Percentiles rank a stretch among this genome's conserved stretches.
phyloP scores from a whole-genome alignment of 1,139 yeast species.

The Pichia sp. region DNA sequence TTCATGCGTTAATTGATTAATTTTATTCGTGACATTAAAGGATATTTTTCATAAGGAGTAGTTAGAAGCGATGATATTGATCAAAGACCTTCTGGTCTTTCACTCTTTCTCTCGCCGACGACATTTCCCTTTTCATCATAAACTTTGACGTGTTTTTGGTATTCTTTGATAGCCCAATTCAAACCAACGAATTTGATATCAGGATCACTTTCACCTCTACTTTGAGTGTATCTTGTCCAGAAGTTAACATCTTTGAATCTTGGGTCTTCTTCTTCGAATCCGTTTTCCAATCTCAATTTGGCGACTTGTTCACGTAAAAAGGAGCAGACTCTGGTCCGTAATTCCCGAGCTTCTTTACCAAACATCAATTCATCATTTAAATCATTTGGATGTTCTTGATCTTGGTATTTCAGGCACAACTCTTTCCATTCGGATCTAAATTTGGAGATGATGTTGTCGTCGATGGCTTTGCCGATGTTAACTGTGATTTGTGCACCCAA shows the following conservation, averaged over 20 bases:
- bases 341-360: conserved; percentile 59
- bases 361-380: conserved; percentile 58
- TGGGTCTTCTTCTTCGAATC: conserved; percentile 56
- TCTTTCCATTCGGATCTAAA: conserved; percentile 70
- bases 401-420: conserved; percentile 51
- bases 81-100: conserved; percentile 19
- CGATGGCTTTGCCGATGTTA: conserved; percentile 69
- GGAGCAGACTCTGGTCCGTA: conserved; percentile 72
- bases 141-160: conserved; percentile 52
- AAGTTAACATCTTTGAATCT: conserved; percentile 65
- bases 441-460: conserved; percentile 54
- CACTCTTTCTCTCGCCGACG: conserved; percentile 20
- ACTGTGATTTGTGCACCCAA: conserved; percentile 68
- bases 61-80: neutral
- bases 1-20: too few species aligned
- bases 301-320: conserved; percentile 65
- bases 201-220: conserved; percentile 68
- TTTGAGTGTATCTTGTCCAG: conserved; percentile 65
- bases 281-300: conserved; percentile 51
- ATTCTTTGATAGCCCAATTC: conserved; percentile 76
- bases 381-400: conserved; percentile 50
- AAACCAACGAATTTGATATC: conserved; percentile 68
- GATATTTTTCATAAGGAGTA: too few species aligned
- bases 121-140: conserved; percentile 34
- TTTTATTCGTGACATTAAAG: too few species aligned